phyloP scores from a whole-genome alignment of 805 yeast species.

The Ogataea saltuana region DNA sequence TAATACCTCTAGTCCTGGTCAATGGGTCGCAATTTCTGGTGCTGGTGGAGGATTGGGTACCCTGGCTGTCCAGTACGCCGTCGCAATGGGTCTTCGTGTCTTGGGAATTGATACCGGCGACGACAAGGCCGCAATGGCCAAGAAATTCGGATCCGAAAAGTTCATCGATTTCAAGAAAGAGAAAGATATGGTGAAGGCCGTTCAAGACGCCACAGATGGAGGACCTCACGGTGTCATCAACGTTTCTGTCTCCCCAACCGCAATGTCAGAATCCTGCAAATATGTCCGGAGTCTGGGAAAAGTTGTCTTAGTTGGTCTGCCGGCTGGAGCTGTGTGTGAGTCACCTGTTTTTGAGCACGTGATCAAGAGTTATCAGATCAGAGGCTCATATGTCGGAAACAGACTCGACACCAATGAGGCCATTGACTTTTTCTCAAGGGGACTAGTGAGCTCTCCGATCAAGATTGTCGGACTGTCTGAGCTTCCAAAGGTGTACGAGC shows the following conservation, averaged over 20 bases:
- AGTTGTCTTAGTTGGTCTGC: slow-evolving; percentile 69
- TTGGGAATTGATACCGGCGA: slow-evolving; percentile 76
- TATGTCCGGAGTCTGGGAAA: slow-evolving; percentile 63
- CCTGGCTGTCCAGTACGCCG: slow-evolving; percentile 74
- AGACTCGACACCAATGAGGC: slow-evolving; percentile 85
- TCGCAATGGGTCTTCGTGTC: slow-evolving; percentile 73
- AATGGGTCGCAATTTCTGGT: slow-evolving; percentile 78
- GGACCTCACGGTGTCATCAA: slow-evolving; percentile 71
- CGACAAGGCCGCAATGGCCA: slow-evolving; percentile 57
- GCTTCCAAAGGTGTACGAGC: slow-evolving; percentile 65
- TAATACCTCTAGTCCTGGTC: slow-evolving; percentile 48
- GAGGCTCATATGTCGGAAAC: slow-evolving; percentile 89
- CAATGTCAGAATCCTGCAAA: slow-evolving; percentile 55
- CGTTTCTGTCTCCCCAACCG: slow-evolving; percentile 57
- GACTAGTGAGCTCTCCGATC: slow-evolving; percentile 64
- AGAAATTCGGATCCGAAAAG: slow-evolving; percentile 61
- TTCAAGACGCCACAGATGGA: slow-evolving; percentile 47
- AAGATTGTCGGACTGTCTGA: slow-evolving; percentile 76
- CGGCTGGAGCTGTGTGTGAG: slow-evolving; percentile 71
- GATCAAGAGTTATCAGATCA: slow-evolving; percentile 68
- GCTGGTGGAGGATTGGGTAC: slow-evolving; percentile 86
- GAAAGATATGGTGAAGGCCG: slow-evolving; percentile 44
- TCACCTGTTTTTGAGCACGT: slow-evolving; percentile 76
- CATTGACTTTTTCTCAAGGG: slow-evolving; percentile 68
- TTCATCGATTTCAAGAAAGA: slow-evolving; percentile 54